phyloP scores from a whole-genome alignment of 495 filamentous ascomycete genomes.

The Xylaria bambusicola region DNA sequence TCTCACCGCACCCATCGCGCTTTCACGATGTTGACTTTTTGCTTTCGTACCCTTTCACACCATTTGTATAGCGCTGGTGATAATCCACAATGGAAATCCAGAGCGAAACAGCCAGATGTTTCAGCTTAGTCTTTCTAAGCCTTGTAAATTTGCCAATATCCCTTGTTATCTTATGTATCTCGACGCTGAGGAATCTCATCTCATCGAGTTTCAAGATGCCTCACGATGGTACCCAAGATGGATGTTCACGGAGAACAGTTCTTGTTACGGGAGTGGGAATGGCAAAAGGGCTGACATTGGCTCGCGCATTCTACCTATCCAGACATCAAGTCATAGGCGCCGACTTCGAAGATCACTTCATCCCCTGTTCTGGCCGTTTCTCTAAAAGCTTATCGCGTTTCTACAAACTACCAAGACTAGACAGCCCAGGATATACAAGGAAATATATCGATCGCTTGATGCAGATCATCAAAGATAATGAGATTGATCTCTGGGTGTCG shows the following conservation, averaged over 20 bases:
- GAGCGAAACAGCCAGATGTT: constrained; percentile 49
- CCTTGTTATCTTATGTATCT: constrained; percentile 1
- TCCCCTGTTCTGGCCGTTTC: constrained; percentile 42
- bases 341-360: constrained; percentile 56
- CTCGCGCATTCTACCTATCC: constrained; percentile 64
- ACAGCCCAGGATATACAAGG: constrained; percentile 19
- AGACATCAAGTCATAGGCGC: constrained; percentile 75
- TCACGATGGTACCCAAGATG: not conserved
- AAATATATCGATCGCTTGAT: constrained; percentile 50
- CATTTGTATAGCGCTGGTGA: too few relatives aligned
- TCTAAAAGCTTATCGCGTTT: constrained; percentile 53
- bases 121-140: constrained; percentile 50
- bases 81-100: constrained; percentile 1
- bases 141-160: constrained; percentile 52
- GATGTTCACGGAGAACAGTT: constrained; percentile 59
- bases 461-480: constrained; percentile 59
- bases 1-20: too few relatives aligned
- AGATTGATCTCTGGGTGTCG: constrained; percentile 71
- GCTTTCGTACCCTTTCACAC: too few relatives aligned
- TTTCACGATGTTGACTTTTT: too few relatives aligned
- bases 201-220: not conserved
- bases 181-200: not conserved
- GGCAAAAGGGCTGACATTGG: constrained; percentile 64
- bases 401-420: constrained; percentile 52
- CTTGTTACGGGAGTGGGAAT: constrained; percentile 74